Evolutionary conservation across 371 early-diverging fungal species (phyloP).

Genomic region (Saksenaea vasiformis): DNA sequence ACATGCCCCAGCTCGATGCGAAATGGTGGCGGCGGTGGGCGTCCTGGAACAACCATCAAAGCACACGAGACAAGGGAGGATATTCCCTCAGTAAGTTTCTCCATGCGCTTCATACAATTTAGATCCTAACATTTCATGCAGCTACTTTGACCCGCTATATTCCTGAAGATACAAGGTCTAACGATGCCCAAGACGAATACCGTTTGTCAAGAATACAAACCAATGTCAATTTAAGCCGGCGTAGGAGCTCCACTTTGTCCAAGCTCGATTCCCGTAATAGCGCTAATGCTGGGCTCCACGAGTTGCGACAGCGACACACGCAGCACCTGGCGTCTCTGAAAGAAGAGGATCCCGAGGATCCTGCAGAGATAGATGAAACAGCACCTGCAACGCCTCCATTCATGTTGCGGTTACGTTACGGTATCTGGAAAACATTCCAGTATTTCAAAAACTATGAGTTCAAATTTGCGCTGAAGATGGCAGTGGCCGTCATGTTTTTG

Average conservation of each 20-base stretch:
- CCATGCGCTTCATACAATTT: background rate
- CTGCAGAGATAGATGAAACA: background rate
- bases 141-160: conserved; percentile 25
- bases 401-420: conserved; percentile 42
- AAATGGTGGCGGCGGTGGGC: conserved; percentile 63
- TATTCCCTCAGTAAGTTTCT: conserved; percentile 35
- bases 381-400: conserved; percentile 17
- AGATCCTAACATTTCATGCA: conserved; percentile 9
- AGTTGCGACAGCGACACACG: background rate
- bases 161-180: conserved; percentile 24
- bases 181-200: conserved; percentile 36
- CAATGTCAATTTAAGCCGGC: conserved; percentile 18
- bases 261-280: conserved; percentile 11
- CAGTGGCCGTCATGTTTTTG: conserved; percentile 44
- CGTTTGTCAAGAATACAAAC: conserved; percentile 32
- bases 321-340: background rate
- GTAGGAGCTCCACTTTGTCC: conserved; percentile 4
- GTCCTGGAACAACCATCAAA: conserved; percentile 41
- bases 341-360: background rate
- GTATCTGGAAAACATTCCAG: conserved; percentile 47
- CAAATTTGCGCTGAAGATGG: conserved; percentile 65
- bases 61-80: conserved; percentile 45
- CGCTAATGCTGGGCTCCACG: background rate
- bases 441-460: conserved; percentile 51
- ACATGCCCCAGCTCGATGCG: conserved; percentile 58